Evolutionary conservation across 768 basidiomycete genomes (phyloP).

Genomic region (Hemileccinum impolitum): DNA sequence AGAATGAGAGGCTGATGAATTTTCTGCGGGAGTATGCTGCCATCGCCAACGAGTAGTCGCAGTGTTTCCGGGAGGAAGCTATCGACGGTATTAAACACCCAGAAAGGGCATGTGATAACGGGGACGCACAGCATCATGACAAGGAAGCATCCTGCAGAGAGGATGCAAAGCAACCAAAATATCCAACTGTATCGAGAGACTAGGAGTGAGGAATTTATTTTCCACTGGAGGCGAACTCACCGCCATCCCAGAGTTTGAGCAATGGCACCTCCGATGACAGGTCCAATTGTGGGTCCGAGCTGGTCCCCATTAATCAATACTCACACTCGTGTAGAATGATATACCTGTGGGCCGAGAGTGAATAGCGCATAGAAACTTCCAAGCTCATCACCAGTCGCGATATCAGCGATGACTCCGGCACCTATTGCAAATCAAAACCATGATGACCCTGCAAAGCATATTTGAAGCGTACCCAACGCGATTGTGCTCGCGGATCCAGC

Average conservation of each 20-base stretch:
- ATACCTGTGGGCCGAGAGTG: slow-evolving; percentile 60
- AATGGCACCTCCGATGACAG: slow-evolving; percentile 52
- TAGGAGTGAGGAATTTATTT: background rate
- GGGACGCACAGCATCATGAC: slow-evolving; percentile 10
- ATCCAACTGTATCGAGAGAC: slow-evolving; percentile 13
- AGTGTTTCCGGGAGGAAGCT: slow-evolving; percentile 26
- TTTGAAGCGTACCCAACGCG: slow-evolving; percentile 51
- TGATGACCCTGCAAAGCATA: background rate
- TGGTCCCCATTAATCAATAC: slow-evolving; percentile 15
- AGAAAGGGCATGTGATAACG: background rate
- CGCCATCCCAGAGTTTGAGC: slow-evolving; percentile 63
- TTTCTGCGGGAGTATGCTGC: slow-evolving; percentile 26
- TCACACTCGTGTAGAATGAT: background rate
- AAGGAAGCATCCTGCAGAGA: slow-evolving; percentile 14
- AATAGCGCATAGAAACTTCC: slow-evolving; percentile 73
- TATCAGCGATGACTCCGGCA: slow-evolving; percentile 77
- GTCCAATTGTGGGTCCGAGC: slow-evolving; percentile 54
- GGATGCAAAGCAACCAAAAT: slow-evolving; percentile 21
- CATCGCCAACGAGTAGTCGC: slow-evolving; percentile 26
- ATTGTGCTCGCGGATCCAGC: slow-evolving; percentile 77
- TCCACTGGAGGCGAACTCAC: slow-evolving; percentile 28
- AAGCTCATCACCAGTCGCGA: slow-evolving; percentile 67
- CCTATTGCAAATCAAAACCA: slow-evolving; percentile 35
- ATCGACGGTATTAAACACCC: background rate
- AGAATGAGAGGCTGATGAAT: slow-evolving; percentile 28